Conservation (phyloP, 2,329 filamentous ascomycete species). For the Ascochyta fabae region DNA sequence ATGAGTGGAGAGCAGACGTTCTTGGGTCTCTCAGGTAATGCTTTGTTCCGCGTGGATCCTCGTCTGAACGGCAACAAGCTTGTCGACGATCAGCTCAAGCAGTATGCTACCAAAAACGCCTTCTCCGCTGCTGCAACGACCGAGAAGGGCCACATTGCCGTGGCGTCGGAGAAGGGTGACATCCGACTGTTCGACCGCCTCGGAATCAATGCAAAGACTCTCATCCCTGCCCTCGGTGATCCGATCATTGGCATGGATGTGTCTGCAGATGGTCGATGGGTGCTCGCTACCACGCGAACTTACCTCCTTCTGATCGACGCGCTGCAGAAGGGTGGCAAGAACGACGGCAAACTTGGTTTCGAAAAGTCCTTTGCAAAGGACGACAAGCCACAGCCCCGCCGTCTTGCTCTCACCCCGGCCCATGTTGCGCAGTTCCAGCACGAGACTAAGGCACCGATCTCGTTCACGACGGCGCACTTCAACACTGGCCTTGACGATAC, state of each 20-base stretch:
- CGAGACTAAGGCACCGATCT: constrained; percentile 84
- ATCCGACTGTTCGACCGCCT: constrained; percentile 95
- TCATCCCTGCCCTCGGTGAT: constrained; percentile 93
- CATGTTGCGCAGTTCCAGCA: constrained; percentile 98
- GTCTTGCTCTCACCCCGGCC: constrained; percentile 84
- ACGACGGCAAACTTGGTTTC: constrained; percentile 97
- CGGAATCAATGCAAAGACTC: constrained; percentile 96
- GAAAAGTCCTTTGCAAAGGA: constrained; percentile 93
- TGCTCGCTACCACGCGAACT: constrained; percentile 90
- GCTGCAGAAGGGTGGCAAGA: constrained; percentile 89
- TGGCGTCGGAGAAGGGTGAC: constrained; percentile 97
- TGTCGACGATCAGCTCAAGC: constrained; percentile 90
- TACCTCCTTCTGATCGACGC: constrained; percentile 94
- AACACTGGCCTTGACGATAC: constrained; percentile 81
- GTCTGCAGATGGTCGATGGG: constrained; percentile 93
- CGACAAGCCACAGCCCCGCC: constrained; percentile 88
- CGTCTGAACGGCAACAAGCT: constrained; percentile 89
- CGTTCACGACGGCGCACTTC: constrained; percentile 91
- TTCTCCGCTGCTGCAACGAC: constrained; percentile 95
- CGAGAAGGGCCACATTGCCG: constrained; percentile 94
- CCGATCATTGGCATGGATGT: constrained; percentile 94
- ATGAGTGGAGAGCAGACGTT: constrained; percentile 97
- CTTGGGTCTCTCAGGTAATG: constrained; percentile 89
- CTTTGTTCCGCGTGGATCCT: constrained; percentile 91
- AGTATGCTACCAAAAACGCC: constrained; percentile 96